Percentiles rank a stretch among this genome's conserved stretches.
Conservation (phyloP, 2,329 filamentous ascomycete genomes). For the Thielaviopsis musarum region DNA sequence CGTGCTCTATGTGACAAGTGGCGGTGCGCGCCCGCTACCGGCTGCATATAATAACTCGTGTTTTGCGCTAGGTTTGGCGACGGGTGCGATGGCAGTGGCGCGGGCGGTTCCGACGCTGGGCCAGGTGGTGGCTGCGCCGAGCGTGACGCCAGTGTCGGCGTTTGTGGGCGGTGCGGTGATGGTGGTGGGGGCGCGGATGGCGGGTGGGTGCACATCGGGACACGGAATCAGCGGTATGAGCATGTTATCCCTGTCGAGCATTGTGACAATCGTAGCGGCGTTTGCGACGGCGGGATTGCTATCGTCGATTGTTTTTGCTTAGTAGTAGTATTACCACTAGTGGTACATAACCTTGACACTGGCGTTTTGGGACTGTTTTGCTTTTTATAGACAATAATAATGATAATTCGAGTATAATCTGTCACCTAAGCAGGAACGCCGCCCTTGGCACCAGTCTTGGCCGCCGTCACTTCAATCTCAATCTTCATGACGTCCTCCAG, state of each 20-base stretch:
- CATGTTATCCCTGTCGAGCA: slow-evolving; percentile 43
- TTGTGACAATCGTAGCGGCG: slow-evolving; percentile 40
- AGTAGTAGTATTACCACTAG: no score
- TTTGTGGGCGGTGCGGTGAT: slow-evolving; percentile 38
- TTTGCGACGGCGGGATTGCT: slow-evolving; percentile 32
- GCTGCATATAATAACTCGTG: slow-evolving; percentile 27
- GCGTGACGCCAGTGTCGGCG: slow-evolving; percentile 23
- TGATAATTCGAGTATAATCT: not conserved
- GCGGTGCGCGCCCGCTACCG: slow-evolving; percentile 16
- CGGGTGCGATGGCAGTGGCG: slow-evolving; percentile 27
- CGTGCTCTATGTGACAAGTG: slow-evolving; percentile 28
- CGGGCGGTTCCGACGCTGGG: slow-evolving; percentile 13
- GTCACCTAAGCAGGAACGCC: not conserved
- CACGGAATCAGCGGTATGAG: slow-evolving; percentile 53
- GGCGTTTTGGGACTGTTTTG: no score
- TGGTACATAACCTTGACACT: no score
- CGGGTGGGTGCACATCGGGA: slow-evolving; percentile 50
- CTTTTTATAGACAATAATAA: not conserved
- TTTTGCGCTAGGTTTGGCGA: slow-evolving; percentile 35
- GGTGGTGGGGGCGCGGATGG: slow-evolving; percentile 42
- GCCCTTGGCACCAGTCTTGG: slow-evolving; percentile 1
- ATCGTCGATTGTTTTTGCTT: slow-evolving; percentile 13
- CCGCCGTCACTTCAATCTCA: slow-evolving; percentile 28
- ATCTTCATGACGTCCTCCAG: slow-evolving; percentile 33
- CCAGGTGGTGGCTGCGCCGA: slow-evolving; percentile 16